Conservation (phyloP, 1,284 basidiomycete genomes). For the Rugosomyces carneus region DNA sequence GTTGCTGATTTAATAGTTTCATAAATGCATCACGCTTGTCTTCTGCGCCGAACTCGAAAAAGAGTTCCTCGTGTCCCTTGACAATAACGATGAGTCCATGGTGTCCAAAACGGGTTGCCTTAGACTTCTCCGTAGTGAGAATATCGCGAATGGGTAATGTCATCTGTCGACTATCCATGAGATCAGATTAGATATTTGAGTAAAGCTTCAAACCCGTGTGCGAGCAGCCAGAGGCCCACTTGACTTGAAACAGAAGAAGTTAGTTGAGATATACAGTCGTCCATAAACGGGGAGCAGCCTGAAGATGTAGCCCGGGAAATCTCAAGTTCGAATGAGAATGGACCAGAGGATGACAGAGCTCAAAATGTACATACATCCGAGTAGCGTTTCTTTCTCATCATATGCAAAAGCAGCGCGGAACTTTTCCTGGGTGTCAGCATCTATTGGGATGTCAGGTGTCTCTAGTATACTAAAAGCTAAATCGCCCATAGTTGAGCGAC, state of each 20-base stretch:
- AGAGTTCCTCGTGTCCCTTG: constrained; percentile 94
- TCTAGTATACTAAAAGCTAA: constrained; percentile 75
- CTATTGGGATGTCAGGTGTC: constrained; percentile 53
- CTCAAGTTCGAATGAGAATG: constrained; percentile 35
- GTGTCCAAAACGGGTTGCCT: constrained; percentile 85
- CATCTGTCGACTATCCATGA: constrained; percentile 62
- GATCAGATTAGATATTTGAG: constrained; percentile 2
- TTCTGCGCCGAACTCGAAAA: constrained; percentile 85
- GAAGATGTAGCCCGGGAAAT: constrained; percentile 84
- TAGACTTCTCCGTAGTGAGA: constrained; percentile 77
- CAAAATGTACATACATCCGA: constrained; percentile 64
- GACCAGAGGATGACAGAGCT: background rate
- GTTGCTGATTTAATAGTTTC: constrained; percentile 68
- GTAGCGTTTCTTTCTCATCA: constrained; percentile 77
- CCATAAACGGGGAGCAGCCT: constrained; percentile 83
- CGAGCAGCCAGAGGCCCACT: constrained; percentile 67
- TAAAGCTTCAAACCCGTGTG: constrained; percentile 56
- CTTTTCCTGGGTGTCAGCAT: constrained; percentile 65
- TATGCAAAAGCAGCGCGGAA: constrained; percentile 79
- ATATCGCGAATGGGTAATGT: constrained; percentile 88
- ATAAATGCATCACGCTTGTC: constrained; percentile 77
- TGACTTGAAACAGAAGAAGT: constrained; percentile 88
- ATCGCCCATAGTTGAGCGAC: constrained; percentile 41
- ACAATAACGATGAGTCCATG: constrained; percentile 87
- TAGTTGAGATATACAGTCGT: constrained; percentile 80